phyloP scores from a whole-genome alignment of 305 asterid genomes.

The Stenogyne calaminthoides region DNA sequence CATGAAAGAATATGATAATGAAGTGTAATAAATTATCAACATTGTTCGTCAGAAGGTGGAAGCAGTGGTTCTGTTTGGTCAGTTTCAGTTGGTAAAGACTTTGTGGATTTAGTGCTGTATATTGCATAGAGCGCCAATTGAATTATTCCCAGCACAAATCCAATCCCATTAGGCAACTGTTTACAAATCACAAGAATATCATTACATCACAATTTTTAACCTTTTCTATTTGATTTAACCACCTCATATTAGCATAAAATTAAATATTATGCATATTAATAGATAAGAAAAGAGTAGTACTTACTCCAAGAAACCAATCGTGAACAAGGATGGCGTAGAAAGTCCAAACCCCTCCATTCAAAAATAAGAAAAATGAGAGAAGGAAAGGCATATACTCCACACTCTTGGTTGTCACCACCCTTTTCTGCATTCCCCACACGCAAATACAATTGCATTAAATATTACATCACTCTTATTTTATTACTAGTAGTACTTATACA shows the following conservation, averaged over 20 bases:
- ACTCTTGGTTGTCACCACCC: slow-evolving; percentile 57
- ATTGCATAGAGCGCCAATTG: slow-evolving; percentile 28
- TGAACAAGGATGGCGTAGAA: slow-evolving; percentile 55
- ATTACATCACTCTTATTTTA: not conserved
- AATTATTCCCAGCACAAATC: slow-evolving; percentile 23
- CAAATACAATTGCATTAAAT: not conserved
- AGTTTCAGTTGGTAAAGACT: not conserved
- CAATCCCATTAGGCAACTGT: slow-evolving; percentile 36
- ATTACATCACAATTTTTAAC: not conserved
- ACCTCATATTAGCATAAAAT: not conserved
- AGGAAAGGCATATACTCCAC: slow-evolving; percentile 82
- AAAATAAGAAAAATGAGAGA: slow-evolving; percentile 63
- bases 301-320: slow-evolving; percentile 80
- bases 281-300: slow-evolving; percentile 22
- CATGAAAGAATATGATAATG: not conserved
- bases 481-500: not conserved
- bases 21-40: not conserved
- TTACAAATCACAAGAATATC: not conserved
- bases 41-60: not conserved
- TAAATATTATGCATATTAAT: no score
- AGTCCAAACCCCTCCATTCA: slow-evolving; percentile 78
- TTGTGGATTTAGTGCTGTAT: slow-evolving; percentile 1
- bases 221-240: not conserved
- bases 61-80: slow-evolving; percentile 15
- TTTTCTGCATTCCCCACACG: slow-evolving; percentile 43